Base-by-base conservation (phyloP, 805 yeast species). In the Ogataea trehalophila region DNA sequence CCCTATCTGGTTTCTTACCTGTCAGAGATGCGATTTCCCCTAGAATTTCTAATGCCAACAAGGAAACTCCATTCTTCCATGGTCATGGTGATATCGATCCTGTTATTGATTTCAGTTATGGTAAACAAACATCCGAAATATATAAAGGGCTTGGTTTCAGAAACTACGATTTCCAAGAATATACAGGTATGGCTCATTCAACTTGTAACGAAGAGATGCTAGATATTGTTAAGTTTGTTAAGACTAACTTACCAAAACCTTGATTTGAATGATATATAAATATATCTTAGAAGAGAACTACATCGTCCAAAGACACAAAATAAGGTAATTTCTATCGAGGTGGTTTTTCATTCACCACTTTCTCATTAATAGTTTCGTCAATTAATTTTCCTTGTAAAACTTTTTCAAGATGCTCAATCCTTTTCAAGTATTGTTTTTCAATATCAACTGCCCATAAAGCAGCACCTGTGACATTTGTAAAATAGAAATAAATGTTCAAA, bases 81-180 rank as follows among this genome's bases (percentile, higher is more conserved):
- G 95, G 94, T 7, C 97, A 92, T 65, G 98, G 99, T 33, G 80
- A 81, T 5, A 66, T 61, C 3, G 98, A 92, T 62, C 85, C 85
- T 1, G 71, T 91, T 4, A 77, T 92, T 11, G 58, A 65, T 8
- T 67, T 65, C 37, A 53, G 64, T 7, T 63, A 53, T 22, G 82
- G 79, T 2, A 60, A 68, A 38, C 46, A 58, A 29, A 67, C 81
- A 1, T 55, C 64, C 14, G 75, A 77, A 6, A 71, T 76, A 35
- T 78, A 77, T 63, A 63, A 72, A 52, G 57, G 51, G 2, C 45
- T 67, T 2, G 87, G 85, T 0, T 68, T 74, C 55, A 63, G 62
- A 13, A 60, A 73, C 18, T 75, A 74, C 51, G 60, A 67, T 29
- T 86, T 79, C 61, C 71, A 80, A 41, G 65, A 68, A 13, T 92